Evolutionary conservation across 2,329 filamentous ascomycete genomes (phyloP).

Genomic region (Colletotrichum tamarilloi): DNA sequence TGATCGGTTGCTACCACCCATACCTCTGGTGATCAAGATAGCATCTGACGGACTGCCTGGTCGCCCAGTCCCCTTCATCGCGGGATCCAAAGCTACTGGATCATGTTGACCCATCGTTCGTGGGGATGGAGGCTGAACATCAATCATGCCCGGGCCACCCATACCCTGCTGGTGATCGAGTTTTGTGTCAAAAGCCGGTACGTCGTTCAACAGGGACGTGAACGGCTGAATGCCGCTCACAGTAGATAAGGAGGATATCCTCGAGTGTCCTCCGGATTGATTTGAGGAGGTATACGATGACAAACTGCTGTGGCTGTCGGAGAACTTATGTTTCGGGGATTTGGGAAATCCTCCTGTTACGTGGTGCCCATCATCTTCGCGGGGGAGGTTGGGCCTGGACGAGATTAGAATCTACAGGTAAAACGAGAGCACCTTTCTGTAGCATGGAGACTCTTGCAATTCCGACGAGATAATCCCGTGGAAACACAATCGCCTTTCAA

Average conservation of each 20-base stretch:
- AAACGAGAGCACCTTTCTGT: neutral
- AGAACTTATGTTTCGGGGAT: slow-evolving; percentile 54
- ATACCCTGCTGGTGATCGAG: slow-evolving; percentile 37
- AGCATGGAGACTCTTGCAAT: neutral
- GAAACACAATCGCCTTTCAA: neutral
- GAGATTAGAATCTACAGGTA: slow-evolving; percentile 32
- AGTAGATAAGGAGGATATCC: slow-evolving; percentile 65
- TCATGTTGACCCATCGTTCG: slow-evolving; percentile 33
- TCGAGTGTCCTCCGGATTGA: slow-evolving; percentile 59
- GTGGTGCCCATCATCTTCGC: slow-evolving; percentile 34
- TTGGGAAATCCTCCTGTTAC: slow-evolving; percentile 36
- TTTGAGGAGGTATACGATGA: slow-evolving; percentile 61
- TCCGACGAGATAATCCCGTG: neutral
- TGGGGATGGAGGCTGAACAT: slow-evolving; percentile 39
- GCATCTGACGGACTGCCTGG: slow-evolving; percentile 41
- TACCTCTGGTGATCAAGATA: slow-evolving; percentile 38
- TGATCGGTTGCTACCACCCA: slow-evolving; percentile 34
- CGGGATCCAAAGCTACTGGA: slow-evolving; percentile 20
- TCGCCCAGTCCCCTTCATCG: slow-evolving; percentile 29
- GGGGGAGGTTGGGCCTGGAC: slow-evolving; percentile 36
- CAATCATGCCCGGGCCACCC: slow-evolving; percentile 35
- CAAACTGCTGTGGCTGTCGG: slow-evolving; percentile 64
- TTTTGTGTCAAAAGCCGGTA: slow-evolving; percentile 51
- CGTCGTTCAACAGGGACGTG: slow-evolving; percentile 48
- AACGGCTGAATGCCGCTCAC: slow-evolving; percentile 54